A percentile compares a stretch with the other conserved stretches of the same genome.
These are phyloP conservation scores for Diaporthe ampelina DNA, from an alignment of 2,329 filamentous ascomycete species.

Conservation along the genomic window DNA sequence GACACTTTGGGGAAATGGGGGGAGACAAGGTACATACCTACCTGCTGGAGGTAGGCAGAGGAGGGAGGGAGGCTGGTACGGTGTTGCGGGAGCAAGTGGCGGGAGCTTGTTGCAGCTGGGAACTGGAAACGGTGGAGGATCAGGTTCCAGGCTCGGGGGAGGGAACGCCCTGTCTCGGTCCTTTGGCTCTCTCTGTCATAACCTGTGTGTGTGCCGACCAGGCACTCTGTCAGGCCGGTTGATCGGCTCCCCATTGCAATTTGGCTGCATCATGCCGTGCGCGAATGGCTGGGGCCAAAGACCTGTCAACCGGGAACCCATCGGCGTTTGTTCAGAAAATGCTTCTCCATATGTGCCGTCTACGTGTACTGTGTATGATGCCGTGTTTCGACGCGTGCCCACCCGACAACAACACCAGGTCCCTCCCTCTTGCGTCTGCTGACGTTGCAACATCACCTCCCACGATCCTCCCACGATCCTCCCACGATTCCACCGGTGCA, in stretches of 20 bases:
- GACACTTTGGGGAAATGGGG: neutral
- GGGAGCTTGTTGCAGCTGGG: conserved; percentile 16
- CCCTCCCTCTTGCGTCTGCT: conserved; percentile 17
- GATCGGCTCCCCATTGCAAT: conserved; percentile 6
- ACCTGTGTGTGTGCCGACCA: too few species aligned
- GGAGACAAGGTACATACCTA: neutral
- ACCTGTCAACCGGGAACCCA: neutral
- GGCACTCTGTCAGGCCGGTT: neutral
- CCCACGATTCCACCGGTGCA: neutral
- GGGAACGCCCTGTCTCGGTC: neutral
- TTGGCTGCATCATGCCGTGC: neutral
- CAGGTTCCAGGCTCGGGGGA: conserved; percentile 14
- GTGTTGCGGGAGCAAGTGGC: too few species aligned
- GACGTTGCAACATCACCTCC: conserved; percentile 14
- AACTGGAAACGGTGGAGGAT: conserved; percentile 3
- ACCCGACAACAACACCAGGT: conserved; percentile 10
- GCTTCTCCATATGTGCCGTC: neutral
- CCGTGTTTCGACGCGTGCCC: neutral
- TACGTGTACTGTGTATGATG: neutral
- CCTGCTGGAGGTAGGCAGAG: neutral
- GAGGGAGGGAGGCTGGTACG: neutral
- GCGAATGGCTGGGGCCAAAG: conserved; percentile 5
- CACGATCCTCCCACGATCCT: conserved; percentile 11
- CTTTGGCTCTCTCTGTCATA: neutral
- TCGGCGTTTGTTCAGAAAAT: neutral